Conservation (phyloP, 495 filamentous ascomycete species). For the Penicillium canescens region DNA sequence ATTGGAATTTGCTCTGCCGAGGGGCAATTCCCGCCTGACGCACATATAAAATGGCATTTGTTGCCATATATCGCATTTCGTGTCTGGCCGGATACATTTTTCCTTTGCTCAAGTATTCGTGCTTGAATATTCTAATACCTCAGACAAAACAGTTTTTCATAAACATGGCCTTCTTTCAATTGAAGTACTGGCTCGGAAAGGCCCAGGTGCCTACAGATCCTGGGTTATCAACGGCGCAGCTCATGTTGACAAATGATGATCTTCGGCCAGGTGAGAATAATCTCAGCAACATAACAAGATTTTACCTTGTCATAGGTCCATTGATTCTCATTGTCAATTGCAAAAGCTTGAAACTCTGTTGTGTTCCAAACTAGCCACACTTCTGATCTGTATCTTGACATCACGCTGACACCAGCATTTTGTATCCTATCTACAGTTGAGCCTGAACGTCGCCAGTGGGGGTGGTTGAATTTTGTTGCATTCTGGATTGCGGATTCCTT, state of each 20-base stretch:
- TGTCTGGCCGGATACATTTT: too few species aligned
- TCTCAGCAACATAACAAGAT: too few species aligned
- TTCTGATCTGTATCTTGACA: background rate
- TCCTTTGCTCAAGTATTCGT: too few species aligned
- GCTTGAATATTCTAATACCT: background rate
- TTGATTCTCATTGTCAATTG: background rate
- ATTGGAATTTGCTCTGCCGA: background rate
- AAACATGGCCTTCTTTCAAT: slow-evolving; percentile 14
- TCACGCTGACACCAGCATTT: background rate
- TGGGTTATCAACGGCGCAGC: slow-evolving; percentile 74
- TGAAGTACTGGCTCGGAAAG: slow-evolving; percentile 41
- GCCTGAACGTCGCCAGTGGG: slow-evolving; percentile 78
- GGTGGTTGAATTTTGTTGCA: slow-evolving; percentile 81
- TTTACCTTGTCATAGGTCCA: too few species aligned
- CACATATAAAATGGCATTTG: too few species aligned
- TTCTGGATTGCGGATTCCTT: slow-evolving; percentile 92
- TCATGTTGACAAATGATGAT: slow-evolving; percentile 88
- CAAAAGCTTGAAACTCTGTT: background rate
- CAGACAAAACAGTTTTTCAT: background rate
- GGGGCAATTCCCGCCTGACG: background rate
- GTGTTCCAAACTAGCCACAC: background rate
- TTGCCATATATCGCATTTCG: background rate
- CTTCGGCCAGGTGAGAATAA: slow-evolving; percentile 68
- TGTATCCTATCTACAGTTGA: slow-evolving; percentile 54
- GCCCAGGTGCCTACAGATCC: slow-evolving; percentile 71